Percentiles rank a stretch among this genome's conserved stretches.
Conservation (phyloP, 1,284 basidiomycete species). For the Heterobasidion parviporum region DNA sequence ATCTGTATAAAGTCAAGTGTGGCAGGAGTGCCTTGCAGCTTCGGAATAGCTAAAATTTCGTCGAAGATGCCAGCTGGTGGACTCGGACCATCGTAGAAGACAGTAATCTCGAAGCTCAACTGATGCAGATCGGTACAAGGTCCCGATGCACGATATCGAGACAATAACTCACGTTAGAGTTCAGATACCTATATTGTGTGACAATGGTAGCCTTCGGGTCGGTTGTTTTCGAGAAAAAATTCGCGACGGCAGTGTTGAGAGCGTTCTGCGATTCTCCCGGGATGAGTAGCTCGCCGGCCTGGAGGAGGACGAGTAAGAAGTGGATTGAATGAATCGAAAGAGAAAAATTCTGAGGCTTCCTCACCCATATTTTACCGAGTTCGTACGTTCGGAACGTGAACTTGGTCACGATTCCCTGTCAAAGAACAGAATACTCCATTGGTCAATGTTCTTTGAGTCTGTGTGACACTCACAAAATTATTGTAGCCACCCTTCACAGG, state of each 20-base stretch:
- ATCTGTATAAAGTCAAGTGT: slow-evolving; percentile 29
- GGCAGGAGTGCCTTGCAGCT: not conserved
- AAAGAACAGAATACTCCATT: not conserved
- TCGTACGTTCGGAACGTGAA: slow-evolving; percentile 1
- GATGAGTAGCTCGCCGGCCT: slow-evolving; percentile 1
- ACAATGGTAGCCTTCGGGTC: not conserved
- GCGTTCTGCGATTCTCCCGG: not conserved
- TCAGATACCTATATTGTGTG: slow-evolving; percentile 19
- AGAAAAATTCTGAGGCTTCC: not conserved
- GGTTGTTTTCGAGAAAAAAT: not conserved
- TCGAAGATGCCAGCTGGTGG: slow-evolving; percentile 7
- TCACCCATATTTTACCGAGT: slow-evolving; percentile 3
- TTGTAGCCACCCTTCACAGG: slow-evolving; percentile 8
- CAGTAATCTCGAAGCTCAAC: not conserved
- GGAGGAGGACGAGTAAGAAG: not conserved
- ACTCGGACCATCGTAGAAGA: slow-evolving; percentile 9
- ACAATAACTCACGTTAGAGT: slow-evolving; percentile 1
- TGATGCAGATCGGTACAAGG: not conserved
- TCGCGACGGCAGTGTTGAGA: slow-evolving; percentile 1
- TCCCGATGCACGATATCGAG: not conserved
- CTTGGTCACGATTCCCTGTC: slow-evolving; percentile 1
- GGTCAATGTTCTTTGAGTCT: not conserved
- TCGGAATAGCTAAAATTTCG: slow-evolving; percentile 3
- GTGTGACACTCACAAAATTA: slow-evolving; percentile 6
- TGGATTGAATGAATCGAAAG: not conserved